These are phyloP conservation scores for Phytopythium vexans DNA, from an alignment of 352 stramenopile genomes.

Conservation along the genomic window DNA sequence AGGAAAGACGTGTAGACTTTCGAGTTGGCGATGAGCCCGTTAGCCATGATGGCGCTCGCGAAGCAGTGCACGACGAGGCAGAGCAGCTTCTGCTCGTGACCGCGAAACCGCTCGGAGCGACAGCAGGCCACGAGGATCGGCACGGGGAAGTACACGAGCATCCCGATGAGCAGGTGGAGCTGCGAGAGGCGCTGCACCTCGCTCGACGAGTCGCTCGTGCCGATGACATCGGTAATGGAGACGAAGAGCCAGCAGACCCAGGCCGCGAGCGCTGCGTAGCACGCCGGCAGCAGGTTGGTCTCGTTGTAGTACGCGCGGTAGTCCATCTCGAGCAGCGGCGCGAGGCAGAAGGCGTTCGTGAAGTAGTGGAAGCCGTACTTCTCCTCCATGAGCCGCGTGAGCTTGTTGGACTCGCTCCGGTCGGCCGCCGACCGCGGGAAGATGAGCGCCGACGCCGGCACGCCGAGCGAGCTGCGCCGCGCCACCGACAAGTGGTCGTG, in stretches of 20 bases:
- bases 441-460: constrained; percentile 67
- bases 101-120: constrained; percentile 46
- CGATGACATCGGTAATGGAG: constrained; percentile 35
- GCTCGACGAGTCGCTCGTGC: constrained; percentile 33
- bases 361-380: constrained; percentile 84
- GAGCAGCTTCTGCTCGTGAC: constrained; percentile 55
- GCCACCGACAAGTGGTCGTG: constrained; percentile 11
- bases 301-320: constrained; percentile 78
- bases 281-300: constrained; percentile 59
- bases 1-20: constrained; percentile 43
- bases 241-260: constrained; percentile 58
- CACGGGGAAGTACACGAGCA: constrained; percentile 55
- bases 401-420: constrained; percentile 62
- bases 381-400: constrained; percentile 66
- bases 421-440: constrained; percentile 67
- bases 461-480: constrained; percentile 55
- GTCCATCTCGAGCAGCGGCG: constrained; percentile 60
- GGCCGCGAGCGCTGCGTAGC: constrained; percentile 53
- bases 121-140: constrained; percentile 50
- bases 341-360: constrained; percentile 67
- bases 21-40: constrained; percentile 37
- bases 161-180: constrained; percentile 42
- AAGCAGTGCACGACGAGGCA: constrained; percentile 75
- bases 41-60: constrained; percentile 38
- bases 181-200: constrained; percentile 23